phyloP scores from a whole-genome alignment of 2,329 filamentous ascomycete species.

The Aureobasidium pullulans region DNA sequence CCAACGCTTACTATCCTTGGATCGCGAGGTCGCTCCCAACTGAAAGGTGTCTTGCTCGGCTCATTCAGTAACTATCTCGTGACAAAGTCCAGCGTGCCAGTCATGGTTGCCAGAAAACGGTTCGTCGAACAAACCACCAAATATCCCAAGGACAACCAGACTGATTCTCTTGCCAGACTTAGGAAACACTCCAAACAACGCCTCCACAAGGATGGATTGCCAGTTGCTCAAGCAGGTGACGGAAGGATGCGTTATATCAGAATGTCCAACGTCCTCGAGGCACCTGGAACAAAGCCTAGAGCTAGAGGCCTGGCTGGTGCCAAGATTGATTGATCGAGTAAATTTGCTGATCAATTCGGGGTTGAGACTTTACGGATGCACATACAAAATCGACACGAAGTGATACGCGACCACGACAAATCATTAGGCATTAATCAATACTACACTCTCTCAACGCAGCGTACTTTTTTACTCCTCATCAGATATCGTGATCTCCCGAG shows the following conservation, averaged over 20 bases:
- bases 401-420: conserved; percentile 8
- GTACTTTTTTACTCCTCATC: neutral
- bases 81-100: conserved; percentile 90
- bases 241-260: conserved; percentile 17
- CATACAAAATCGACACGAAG: conserved; percentile 6
- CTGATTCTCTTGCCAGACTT: conserved; percentile 14
- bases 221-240: conserved; percentile 16
- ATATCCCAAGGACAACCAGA: neutral
- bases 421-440: conserved; percentile 8
- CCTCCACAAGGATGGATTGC: conserved; percentile 17
- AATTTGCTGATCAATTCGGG: neutral
- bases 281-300: conserved; percentile 13
- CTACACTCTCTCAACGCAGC: neutral
- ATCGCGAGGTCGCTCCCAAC: conserved; percentile 78
- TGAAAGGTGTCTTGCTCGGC: conserved; percentile 91
- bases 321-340: conserved; percentile 15
- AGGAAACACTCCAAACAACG: conserved; percentile 17
- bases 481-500: neutral
- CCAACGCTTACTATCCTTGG: conserved; percentile 91
- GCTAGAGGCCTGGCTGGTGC: conserved; percentile 17
- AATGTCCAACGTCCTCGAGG: conserved; percentile 18
- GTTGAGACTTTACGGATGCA: neutral
- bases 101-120: conserved; percentile 87
- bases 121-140: conserved; percentile 1
- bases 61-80: conserved; percentile 98